These are phyloP conservation scores for Hypomyces perniciosus DNA, from an alignment of 2,329 filamentous ascomycete species.

Conservation along the genomic window DNA sequence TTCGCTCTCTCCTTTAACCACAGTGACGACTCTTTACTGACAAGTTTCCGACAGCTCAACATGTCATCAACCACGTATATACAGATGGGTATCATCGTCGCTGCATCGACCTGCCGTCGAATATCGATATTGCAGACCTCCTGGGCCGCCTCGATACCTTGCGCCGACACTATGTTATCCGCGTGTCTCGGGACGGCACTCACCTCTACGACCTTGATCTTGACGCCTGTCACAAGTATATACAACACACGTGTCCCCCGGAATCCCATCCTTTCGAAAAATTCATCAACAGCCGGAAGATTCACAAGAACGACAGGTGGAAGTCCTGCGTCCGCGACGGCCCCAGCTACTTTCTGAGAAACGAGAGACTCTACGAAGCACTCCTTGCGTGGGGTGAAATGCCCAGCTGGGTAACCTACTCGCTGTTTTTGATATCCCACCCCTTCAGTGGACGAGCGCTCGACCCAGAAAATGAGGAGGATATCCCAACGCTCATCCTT, in stretches of 20 bases:
- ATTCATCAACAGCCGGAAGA: constrained; percentile 5
- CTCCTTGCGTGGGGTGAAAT: constrained; percentile 1
- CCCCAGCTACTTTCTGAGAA: neutral
- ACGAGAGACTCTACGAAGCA: neutral
- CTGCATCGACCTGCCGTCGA: neutral
- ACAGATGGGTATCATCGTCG: neutral
- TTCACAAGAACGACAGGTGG: constrained; percentile 4
- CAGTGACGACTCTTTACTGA: neutral
- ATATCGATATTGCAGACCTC: constrained; percentile 1
- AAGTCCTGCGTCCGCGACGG: neutral
- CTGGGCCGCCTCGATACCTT: neutral
- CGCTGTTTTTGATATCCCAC: neutral
- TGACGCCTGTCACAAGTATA: neutral
- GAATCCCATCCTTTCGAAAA: neutral
- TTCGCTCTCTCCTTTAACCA: neutral
- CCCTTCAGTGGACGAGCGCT: neutral
- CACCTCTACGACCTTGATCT: constrained; percentile 7
- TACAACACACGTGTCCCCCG: neutral
- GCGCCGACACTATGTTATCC: neutral
- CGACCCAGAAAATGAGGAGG: neutral
- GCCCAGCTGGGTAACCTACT: neutral
- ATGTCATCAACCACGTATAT: neutral
- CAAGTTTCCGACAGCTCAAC: neutral
- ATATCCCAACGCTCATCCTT: neutral
- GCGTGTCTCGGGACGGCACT: neutral